Evolutionary conservation across 768 basidiomycete genomes (phyloP), one percentile per base, ranked within the genome.

Genomic region (Pulveroboletus ravenelii): DNA sequence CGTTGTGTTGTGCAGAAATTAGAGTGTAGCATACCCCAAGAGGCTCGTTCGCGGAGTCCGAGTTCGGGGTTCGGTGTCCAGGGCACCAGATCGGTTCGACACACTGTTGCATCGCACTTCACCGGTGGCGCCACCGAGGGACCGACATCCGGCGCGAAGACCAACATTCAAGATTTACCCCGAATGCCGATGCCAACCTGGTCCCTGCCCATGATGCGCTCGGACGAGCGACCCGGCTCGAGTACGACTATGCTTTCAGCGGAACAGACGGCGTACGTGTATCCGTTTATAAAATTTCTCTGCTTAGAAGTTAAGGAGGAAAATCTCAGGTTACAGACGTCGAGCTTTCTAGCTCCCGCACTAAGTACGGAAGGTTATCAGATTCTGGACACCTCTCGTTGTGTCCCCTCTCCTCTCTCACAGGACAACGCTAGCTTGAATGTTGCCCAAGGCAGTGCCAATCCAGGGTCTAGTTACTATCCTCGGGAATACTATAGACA

Each of bases 41-140:
- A 3, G 15, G 35, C 55, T 34, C 61, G 52, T 32, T 65, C 62
- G 18, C 55, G 54, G 52, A 65, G 63, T 45, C 63, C 62, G 40
- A 48, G 52, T 40, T 45, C 48, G 20, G 52, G 44, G 8, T 14
- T 42, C 41, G 34, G 50, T 38, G 41, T 8, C 20, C 60, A 60
- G 27, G 60, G 36, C 12, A 12, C 37, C 43, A 55, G 42, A 36
- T 41, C 53, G 10, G 42, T 35, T 36, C 54, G 17, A 50, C 42
- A 43, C 41, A 18, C n/a, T 18, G 8, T 14, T 31, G n/a, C 39
- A 35, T 30, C 47, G 38, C 52, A 47, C 18, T 37, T 41, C n/a
- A 37, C 50, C 42, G 41, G 49, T 37, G 50, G 50, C 43, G 39
- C 41, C 41, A 25, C 44, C 25, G 51, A 48, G 31, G 59, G 51